Base-by-base conservation (phyloP, 2,329 filamentous ascomycete genomes). In the Coniochaeta sp. region DNA sequence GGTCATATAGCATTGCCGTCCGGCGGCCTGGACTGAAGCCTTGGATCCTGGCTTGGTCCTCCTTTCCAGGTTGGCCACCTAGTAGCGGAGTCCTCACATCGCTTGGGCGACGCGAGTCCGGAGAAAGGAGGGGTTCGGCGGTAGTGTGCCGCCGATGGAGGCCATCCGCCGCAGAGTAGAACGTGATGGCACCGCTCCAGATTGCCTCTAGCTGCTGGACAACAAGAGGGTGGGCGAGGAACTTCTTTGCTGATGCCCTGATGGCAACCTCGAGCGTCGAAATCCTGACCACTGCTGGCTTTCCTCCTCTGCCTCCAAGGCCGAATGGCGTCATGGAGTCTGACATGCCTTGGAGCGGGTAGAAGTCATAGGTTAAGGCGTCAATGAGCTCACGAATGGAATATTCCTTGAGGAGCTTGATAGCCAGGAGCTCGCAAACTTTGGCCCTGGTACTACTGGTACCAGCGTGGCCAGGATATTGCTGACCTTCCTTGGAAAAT, bases 141-240 rank as follows among this genome's bases (percentile, higher is more conserved):
- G 73, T 65, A 24, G 73, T 69, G 8, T 75, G 71, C 32, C 79
- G 80, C 55, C 91, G 87, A 72, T 97, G 93, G 26, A 97, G 77
- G 64, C 84, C 89, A 72, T 97, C 93, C 5, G 91, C 91, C 14
- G 89, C 86, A 1, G 91, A 95, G 73, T 96, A 92, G 70, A 98
- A 97, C 65, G 95, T 92, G 65, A 98, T 95, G 19, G 90, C 93
- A 30, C 93, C 93, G 22, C 91, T 93, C 93, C 93, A 98, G 63
- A 98, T 96, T 52, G 92, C 93, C 73, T 97, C 92, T n/a, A 98
- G 80, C 70, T 97, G 93, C 72, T 96, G 91, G 9, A 97, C 89
- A 0, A 97, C 92, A 3, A 97, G 79, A 0, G 93, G 93, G 69
- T 97, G 93, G 9, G 93, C 89, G 5, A 98, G 80, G 66, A 97